Base-by-base conservation (phyloP, 805 yeast genomes). In the Wickerhamiella sorbophila region DNA sequence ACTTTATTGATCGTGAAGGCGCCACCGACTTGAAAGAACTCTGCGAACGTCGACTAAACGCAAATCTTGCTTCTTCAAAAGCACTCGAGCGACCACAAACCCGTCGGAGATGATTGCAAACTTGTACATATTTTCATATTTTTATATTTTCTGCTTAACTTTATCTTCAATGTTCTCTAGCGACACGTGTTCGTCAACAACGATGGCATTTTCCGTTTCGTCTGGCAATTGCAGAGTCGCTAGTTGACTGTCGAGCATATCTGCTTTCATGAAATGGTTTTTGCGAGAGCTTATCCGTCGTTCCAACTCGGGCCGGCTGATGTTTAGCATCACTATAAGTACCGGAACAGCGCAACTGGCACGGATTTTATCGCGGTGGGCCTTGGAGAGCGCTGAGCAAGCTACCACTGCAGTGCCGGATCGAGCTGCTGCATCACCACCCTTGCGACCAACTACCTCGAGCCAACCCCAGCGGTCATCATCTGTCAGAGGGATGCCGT, bases 381-480 rank as follows among this genome's bases (percentile, higher is more conserved):
- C 59, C 50, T 68, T 68, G 62, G 87, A 88, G 57, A 91, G 66
- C 56, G 88, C 77, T 1, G 96, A 87, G 57, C 98, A 91, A 3
- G 93, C 72, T 1, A 80, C 80, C 4, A 91, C 71, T 2, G 73
- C 62, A 3, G 55, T 49, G 1, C 60, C 48, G 24, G 62, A 47
- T 31, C 50, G 44, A 4, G 51, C 54, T 3, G 58, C 58, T 21
- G 54, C 54, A 21, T 55, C 55, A 12, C 51, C 38, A 3, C 77
- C 67, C n/a, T 58, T 52, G 0, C 50, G 47, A 2, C 72, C 61
- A 10, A 91, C 60, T 31, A 58, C 56, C 31, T 65, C 59, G 16
- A 91, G 68, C 98, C 98, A 91, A 1, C 72, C 87, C 87, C 88
- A 82, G 45, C 98, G 65, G 59, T 91, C 98, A 1, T 77, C 91